phyloP scores from a whole-genome alignment of 2,329 filamentous ascomycete genomes.

The Colletotrichum theobromicola region DNA sequence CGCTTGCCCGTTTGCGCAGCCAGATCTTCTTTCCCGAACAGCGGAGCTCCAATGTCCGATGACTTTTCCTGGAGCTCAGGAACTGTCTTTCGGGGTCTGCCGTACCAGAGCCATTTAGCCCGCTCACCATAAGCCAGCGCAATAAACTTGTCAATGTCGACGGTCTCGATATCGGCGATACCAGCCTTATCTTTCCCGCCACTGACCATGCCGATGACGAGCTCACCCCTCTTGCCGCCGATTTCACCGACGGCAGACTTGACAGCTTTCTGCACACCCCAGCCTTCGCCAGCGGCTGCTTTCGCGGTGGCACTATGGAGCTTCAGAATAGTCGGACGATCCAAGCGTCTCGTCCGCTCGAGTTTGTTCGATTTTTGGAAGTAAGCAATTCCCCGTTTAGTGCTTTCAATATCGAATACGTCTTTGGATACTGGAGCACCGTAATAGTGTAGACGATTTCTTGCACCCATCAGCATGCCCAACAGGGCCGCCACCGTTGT shows the following conservation, averaged over 20 bases:
- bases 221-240: slow-evolving; percentile 90
- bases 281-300: slow-evolving; percentile 85
- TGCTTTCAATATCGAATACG: slow-evolving; percentile 82
- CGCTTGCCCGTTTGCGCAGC: slow-evolving; percentile 48
- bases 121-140: slow-evolving; percentile 80
- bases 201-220: slow-evolving; percentile 89
- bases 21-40: slow-evolving; percentile 63
- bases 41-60: slow-evolving; percentile 49
- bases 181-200: slow-evolving; percentile 85
- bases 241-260: slow-evolving; percentile 95
- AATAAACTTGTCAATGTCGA: slow-evolving; percentile 85
- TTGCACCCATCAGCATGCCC: slow-evolving; percentile 86
- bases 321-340: slow-evolving; percentile 81
- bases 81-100: slow-evolving; percentile 76
- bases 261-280: slow-evolving; percentile 91
- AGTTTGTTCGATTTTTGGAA: slow-evolving; percentile 93
- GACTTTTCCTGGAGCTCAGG: slow-evolving; percentile 52
- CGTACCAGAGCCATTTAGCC: slow-evolving; percentile 93
- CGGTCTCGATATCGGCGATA: slow-evolving; percentile 90
- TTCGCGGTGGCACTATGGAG: slow-evolving; percentile 88
- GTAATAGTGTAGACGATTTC: slow-evolving; percentile 85
- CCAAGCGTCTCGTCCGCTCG: slow-evolving; percentile 77
- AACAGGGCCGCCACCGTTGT: slow-evolving; percentile 89
- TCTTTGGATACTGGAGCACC: slow-evolving; percentile 89
- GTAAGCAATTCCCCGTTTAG: slow-evolving; percentile 82